Conservation (phyloP, 768 basidiomycete species). For the Daedalea quercina region DNA sequence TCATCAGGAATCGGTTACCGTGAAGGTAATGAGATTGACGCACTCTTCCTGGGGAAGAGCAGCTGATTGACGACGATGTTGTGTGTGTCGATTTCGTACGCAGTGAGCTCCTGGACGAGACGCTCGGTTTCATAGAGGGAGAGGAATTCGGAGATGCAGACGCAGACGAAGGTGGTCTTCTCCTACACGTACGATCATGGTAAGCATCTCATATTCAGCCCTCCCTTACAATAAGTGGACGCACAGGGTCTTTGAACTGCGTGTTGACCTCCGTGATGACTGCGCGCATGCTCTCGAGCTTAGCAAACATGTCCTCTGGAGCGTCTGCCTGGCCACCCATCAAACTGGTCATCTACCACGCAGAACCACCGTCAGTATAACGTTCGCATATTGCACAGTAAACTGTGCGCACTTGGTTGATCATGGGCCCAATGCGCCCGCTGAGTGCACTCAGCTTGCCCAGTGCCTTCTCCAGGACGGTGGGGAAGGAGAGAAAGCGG, state of each 20-base stretch:
- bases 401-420: conserved; percentile 54
- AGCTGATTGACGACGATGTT: conserved; percentile 99
- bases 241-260: conserved; percentile 96
- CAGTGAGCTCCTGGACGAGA: conserved; percentile 91
- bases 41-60: conserved; percentile 86
- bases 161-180: conserved; percentile 98
- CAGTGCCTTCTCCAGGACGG: conserved; percentile 93
- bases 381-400: conserved; percentile 72
- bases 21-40: conserved; percentile 21
- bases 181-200: conserved; percentile 44
- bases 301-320: conserved; percentile 98
- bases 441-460: conserved; percentile 93
- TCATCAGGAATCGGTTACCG: background rate
- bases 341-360: conserved; percentile 80
- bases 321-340: conserved; percentile 89
- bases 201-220: background rate
- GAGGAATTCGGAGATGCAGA: conserved; percentile 97
- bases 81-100: conserved; percentile 95
- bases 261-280: conserved; percentile 98
- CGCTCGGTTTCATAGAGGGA: conserved; percentile 98
- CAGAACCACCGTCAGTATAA: conserved; percentile 75
- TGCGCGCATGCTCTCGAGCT: conserved; percentile 93
- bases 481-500: conserved; percentile 98
- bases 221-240: conserved; percentile 23
- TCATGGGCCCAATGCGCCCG: conserved; percentile 95